Percentiles rank a stretch among this genome's conserved stretches.
Evolutionary conservation across 768 basidiomycete species (phyloP).

Genomic region (Clathrus columnatus): DNA sequence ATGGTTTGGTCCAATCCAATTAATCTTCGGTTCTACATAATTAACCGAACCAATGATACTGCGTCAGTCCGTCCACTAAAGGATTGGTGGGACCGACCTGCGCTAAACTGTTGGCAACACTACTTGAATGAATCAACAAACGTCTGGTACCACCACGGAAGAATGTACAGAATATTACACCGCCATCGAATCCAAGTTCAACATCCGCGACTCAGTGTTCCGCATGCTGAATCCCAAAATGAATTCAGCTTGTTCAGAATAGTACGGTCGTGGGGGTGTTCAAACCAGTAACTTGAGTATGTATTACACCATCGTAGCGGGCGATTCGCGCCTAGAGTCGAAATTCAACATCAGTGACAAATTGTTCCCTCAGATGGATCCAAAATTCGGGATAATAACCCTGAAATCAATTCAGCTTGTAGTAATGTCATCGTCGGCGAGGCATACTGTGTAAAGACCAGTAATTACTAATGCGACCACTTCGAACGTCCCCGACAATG

Average conservation of each 20-base stretch:
- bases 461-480: background rate
- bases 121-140: too few relatives aligned
- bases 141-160: background rate
- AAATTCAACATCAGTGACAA: background rate
- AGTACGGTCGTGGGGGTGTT: background rate
- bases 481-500: background rate
- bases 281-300: background rate
- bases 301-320: slow-evolving; percentile 2
- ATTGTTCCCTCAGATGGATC: slow-evolving; percentile 2
- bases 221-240: slow-evolving; percentile 5
- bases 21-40: too few relatives aligned
- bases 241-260: background rate
- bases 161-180: slow-evolving; percentile 2
- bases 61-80: too few relatives aligned
- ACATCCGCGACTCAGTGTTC: background rate
- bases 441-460: background rate
- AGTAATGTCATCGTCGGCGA: background rate
- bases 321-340: background rate
- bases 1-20: too few relatives aligned
- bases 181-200: slow-evolving; percentile 4
- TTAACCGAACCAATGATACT: too few relatives aligned
- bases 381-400: too few relatives aligned
- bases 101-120: too few relatives aligned
- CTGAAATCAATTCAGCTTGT: slow-evolving; percentile 5
- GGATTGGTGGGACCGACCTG: too few relatives aligned